Evolutionary conservation across 345 rosid species (phyloP), one percentile per base, ranked within the genome.

Genomic region (Gossypioides kirkii): DNA sequence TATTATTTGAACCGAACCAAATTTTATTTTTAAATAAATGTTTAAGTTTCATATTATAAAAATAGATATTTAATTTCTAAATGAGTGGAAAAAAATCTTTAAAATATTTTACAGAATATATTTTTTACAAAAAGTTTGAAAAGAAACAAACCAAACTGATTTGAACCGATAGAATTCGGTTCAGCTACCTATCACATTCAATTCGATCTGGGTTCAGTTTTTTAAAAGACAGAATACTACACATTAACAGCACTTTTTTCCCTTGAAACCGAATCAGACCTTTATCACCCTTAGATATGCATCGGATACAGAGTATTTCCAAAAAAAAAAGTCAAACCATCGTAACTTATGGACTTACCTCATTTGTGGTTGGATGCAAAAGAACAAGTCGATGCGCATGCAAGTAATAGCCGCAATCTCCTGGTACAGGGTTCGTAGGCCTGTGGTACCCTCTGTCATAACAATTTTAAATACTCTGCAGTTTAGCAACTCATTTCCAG

Each of bases 341-440:
- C 25, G 20, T 18, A 18, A 53, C 58, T 53, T 53, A 18, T 8
- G 8, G 12, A 53, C n/a, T 64, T 84, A 87, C 97, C 98, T 90
- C 86, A 22, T 66, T 63, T 45, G 82, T 83, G 59, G 79, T 72
- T 28, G 91, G 88, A 78, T 94, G 97, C 12, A 78, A 76, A 49
- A 94, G 77, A 74, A 49, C 55, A 61, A 91, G 76, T 66, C 82
- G 82, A 85, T 90, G 96, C 46, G 97, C 98, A 75, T 94, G 97
- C 81, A 94, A 80, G 77, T 85, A 75, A 79, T 90, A 94, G 75
- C 97, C 98, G 61, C 89, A 91, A 59, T 90, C 97, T 74, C 98
- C 97, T 0, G 97, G 94, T 49, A 91, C 88, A 26, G 98, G 90
- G 32, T 87, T 85, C 17, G 65, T 61, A 11, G 96, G 92, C 77